Percentiles rank a stretch among this genome's conserved stretches.
Evolutionary conservation across 140 eudicot genomes (phyloP).

Genomic region (Oenanthe javanica): DNA sequence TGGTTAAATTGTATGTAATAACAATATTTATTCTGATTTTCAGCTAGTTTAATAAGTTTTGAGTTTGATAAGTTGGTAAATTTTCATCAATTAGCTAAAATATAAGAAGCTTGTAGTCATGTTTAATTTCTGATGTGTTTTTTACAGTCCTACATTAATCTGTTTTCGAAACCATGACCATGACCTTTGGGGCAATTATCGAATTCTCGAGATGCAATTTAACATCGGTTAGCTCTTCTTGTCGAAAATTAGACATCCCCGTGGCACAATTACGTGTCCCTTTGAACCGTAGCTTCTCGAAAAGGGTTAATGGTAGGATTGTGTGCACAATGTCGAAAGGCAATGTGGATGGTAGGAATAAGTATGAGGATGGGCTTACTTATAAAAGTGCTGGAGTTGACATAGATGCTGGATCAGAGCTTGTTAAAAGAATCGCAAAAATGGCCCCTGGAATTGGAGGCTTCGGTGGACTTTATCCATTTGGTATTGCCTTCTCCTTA

Average conservation of each 20-base stretch:
- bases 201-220: conserved; percentile 34
- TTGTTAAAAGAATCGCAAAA: conserved; percentile 82
- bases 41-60: too few species aligned
- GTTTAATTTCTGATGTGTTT: neutral
- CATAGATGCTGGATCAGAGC: conserved; percentile 96
- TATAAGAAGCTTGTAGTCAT: neutral
- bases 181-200: conserved; percentile 32
- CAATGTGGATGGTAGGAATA: neutral
- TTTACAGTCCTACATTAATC: neutral
- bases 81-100: too few species aligned
- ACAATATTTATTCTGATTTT: neutral
- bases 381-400: conserved; percentile 95
- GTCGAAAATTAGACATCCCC: conserved; percentile 8
- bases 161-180: conserved; percentile 27
- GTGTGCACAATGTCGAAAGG: conserved; percentile 22
- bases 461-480: conserved; percentile 87
- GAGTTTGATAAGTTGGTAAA: too few species aligned
- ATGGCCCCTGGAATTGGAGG: conserved; percentile 99
- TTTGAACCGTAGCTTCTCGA: conserved; percentile 19
- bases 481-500: conserved; percentile 41
- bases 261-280: neutral
- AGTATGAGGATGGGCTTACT: conserved; percentile 41
- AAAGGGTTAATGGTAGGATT: conserved; percentile 17
- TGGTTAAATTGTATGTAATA: neutral
- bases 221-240: conserved; percentile 6